Evolutionary conservation across 495 filamentous ascomycete genomes (phyloP).

Genomic region (Annulohypoxylon maeteangense): DNA sequence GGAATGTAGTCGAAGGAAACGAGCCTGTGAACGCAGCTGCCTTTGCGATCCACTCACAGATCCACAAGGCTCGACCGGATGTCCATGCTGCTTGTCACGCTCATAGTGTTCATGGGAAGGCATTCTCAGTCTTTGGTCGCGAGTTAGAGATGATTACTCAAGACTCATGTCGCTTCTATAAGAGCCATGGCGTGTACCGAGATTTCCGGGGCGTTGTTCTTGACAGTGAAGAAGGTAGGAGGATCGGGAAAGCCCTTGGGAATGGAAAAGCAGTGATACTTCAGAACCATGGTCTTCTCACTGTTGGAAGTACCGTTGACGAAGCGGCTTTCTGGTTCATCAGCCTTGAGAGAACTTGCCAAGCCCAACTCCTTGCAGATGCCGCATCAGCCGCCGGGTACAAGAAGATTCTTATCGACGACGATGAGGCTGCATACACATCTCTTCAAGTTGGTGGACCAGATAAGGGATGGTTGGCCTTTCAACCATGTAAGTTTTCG

Average conservation of each 20-base stretch:
- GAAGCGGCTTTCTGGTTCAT: constrained; percentile 76
- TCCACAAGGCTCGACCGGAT: constrained; percentile 62
- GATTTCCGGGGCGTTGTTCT: constrained; percentile 61
- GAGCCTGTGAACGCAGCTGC: constrained; percentile 69
- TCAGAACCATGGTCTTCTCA: constrained; percentile 75
- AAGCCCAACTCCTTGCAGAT: constrained; percentile 73
- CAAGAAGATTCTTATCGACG: constrained; percentile 65
- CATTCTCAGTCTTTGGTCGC: constrained; percentile 60
- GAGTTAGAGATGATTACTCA: constrained; percentile 61
- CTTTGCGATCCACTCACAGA: constrained; percentile 66
- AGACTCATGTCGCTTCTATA: constrained; percentile 66
- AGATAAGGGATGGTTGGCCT: constrained; percentile 61
- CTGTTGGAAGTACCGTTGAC: constrained; percentile 71
- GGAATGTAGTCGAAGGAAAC: constrained; percentile 59
- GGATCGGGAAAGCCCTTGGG: constrained; percentile 69
- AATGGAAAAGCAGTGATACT: constrained; percentile 72
- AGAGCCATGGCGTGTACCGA: constrained; percentile 55
- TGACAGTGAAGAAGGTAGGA: constrained; percentile 67
- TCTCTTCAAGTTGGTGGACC: constrained; percentile 49
- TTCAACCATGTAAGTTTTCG: constrained; percentile 54
- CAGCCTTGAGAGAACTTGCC: constrained; percentile 72
- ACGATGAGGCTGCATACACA: constrained; percentile 63
- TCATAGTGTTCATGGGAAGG: constrained; percentile 61
- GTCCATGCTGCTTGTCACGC: constrained; percentile 63
- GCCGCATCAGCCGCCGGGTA: constrained; percentile 67